Evolutionary conservation across 2,329 filamentous ascomycete species (phyloP), one percentile per base, ranked within the genome.

Genomic region (Trichoderma oligosporum): DNA sequence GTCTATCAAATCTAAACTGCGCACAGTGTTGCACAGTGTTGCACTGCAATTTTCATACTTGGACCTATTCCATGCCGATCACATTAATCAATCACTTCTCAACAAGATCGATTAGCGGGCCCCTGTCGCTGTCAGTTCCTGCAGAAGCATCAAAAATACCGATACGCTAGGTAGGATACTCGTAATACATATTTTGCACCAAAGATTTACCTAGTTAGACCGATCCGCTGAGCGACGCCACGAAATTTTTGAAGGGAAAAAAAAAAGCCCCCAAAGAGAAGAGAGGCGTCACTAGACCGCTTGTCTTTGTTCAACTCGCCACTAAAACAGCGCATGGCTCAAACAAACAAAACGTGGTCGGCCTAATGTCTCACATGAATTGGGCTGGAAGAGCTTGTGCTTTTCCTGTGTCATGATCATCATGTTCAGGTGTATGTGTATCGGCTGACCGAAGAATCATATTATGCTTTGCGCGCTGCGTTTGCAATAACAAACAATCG

Each of bases 291-390:
- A 56, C 35, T 33, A 58, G 56, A 58, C 46, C 56, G 31, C 39
- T 39, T 42, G 38, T 53, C 24, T 24, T 22, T 46, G 38, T 18
- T 33, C 41, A 22, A 42, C 33, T 27, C 46, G 54, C 54, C 44
- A 41, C 39, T 18, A 45, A 41, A 20, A 33, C 33, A 29, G 39
- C 45, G 36, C 45, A 57, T 57, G 45, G 44, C 54, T 29, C 16
- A 12, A 38, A 22, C 52, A 44, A 7, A 51, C 41, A 38, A 18
- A 53, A 33, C 38, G 49, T 31, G 27, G 36, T 29, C 46, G 39
- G 39, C 25, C 49, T 58, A 51, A 39, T 53, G 41, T 46, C 47
- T 53, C 56, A 58, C 56, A 53, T 53, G 56, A 7, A 38, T 31
- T 33, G 36, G 29, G 20, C 31, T 31, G 25, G 51, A 42, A 47